Conservation (phyloP, 352 stramenopile species). For the Phytophthora pinifolia region DNA sequence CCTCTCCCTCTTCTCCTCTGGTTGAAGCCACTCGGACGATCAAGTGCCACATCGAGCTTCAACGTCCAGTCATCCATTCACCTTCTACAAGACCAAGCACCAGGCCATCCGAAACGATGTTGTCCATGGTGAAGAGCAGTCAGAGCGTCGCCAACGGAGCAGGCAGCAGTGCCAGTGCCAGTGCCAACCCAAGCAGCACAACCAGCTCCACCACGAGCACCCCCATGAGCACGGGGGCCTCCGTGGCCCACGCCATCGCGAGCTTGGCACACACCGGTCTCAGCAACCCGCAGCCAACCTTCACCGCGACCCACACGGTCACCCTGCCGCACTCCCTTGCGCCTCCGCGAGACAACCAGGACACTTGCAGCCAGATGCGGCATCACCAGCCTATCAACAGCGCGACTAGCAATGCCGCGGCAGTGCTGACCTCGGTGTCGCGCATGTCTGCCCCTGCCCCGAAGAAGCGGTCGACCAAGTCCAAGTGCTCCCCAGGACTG, state of each 20-base stretch:
- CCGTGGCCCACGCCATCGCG: constrained; percentile 34
- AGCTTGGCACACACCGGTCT: constrained; percentile 27
- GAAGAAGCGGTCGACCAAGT: constrained; percentile 86
- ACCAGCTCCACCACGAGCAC: constrained; percentile 8
- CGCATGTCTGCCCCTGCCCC: constrained; percentile 11
- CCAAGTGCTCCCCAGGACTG: constrained; percentile 78
- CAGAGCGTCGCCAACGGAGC: constrained; percentile 22
- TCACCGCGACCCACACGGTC: constrained; percentile 12
- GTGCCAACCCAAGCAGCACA: constrained; percentile 8
- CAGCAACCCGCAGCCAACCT: constrained; percentile 7
- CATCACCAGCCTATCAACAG: constrained; percentile 27
- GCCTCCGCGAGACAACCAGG: constrained; percentile 24
- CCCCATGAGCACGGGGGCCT: constrained; percentile 28
- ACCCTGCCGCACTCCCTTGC: constrained; percentile 12
- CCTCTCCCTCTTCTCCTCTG: not conserved
- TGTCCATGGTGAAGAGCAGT: constrained; percentile 62
- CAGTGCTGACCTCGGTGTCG: constrained; percentile 28
- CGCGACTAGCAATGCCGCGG: constrained; percentile 21
- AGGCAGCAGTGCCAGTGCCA: too few species aligned
- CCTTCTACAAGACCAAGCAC: constrained; percentile 15
- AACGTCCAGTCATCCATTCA: constrained; percentile 19
- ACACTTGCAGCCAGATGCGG: constrained; percentile 3
- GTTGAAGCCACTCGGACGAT: constrained; percentile 13
- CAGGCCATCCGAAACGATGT: constrained; percentile 42
- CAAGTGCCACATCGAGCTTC: constrained; percentile 21